Evolutionary conservation across 345 rosid genomes (phyloP).

Genomic region (Hibiscus trionum): DNA sequence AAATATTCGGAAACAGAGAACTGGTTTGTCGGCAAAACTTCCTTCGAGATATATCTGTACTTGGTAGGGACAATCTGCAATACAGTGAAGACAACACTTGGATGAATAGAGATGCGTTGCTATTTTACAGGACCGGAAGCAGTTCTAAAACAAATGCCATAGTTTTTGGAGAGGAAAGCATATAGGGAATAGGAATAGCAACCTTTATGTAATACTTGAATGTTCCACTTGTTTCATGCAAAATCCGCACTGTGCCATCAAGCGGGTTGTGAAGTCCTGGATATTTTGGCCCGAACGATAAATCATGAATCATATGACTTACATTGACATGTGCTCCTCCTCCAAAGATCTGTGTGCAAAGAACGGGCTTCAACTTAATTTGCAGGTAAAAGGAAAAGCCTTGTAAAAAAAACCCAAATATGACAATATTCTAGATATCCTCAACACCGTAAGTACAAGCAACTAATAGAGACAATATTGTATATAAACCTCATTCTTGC

Average conservation of each 20-base stretch:
- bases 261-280: slow-evolving; percentile 97
- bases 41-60: slow-evolving; percentile 77
- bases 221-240: slow-evolving; percentile 76
- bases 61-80: slow-evolving; percentile 95
- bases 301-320: slow-evolving; percentile 79
- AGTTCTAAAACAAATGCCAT: neutral
- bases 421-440: neutral
- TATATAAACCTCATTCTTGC: neutral
- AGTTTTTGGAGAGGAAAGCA: neutral
- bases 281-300: slow-evolving; percentile 92
- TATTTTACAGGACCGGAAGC: neutral
- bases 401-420: neutral
- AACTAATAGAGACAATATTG: neutral
- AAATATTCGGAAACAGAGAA: slow-evolving; percentile 92
- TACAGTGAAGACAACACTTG: neutral
- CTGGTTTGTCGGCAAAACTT: slow-evolving; percentile 81
- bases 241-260: slow-evolving; percentile 64
- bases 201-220: slow-evolving; percentile 98
- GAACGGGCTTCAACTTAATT: slow-evolving; percentile 1
- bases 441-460: neutral
- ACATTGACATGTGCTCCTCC: slow-evolving; percentile 79
- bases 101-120: neutral
- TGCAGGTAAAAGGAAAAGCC: neutral
- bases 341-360: slow-evolving; percentile 65
- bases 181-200: neutral